Conservation (phyloP, 139 green algal genomes). For the Ettlia oleoabundans region DNA sequence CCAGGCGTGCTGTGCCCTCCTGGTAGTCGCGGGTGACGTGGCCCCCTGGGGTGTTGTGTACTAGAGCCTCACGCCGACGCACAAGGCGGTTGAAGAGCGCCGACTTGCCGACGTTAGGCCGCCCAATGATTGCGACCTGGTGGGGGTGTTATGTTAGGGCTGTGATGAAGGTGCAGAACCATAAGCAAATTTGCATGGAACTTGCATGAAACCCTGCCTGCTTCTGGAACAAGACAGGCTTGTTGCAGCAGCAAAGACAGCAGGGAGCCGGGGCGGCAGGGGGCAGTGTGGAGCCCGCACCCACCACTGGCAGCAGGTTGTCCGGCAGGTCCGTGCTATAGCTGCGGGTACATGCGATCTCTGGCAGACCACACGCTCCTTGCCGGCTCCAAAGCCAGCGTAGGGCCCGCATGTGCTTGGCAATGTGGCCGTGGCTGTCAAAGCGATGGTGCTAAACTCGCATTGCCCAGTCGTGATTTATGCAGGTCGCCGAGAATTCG, state of each 20-base stretch:
- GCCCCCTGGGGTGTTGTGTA: constrained; percentile 87
- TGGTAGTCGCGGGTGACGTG: constrained; percentile 95
- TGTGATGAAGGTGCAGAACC: neutral
- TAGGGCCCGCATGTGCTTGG: neutral
- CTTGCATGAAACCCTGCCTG: too few relatives aligned
- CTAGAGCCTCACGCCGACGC: constrained; percentile 67
- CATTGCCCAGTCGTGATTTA: too few relatives aligned
- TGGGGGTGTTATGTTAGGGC: too few relatives aligned
- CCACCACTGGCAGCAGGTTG: constrained; percentile 38
- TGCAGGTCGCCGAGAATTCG: too few relatives aligned
- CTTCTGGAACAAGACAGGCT: too few relatives aligned
- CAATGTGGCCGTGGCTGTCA: too few relatives aligned
- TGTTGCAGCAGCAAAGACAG: too few relatives aligned
- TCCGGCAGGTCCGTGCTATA: constrained; percentile 37
- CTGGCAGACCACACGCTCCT: neutral
- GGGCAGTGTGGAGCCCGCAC: neutral
- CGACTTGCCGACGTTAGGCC: constrained; percentile 93
- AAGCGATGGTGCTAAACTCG: too few relatives aligned
- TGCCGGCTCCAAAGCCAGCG: neutral
- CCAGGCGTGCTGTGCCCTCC: constrained; percentile 75
- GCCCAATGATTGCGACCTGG: constrained; percentile 81
- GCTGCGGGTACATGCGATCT: neutral
- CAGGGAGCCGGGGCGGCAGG: too few relatives aligned
- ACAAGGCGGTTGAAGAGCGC: constrained; percentile 90
- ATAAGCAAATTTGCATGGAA: too few relatives aligned